Evolutionary conservation across 2,329 filamentous ascomycete species (phyloP), one percentile per base, ranked within the genome.

Genomic region (Tolypocladium endophyticum): DNA sequence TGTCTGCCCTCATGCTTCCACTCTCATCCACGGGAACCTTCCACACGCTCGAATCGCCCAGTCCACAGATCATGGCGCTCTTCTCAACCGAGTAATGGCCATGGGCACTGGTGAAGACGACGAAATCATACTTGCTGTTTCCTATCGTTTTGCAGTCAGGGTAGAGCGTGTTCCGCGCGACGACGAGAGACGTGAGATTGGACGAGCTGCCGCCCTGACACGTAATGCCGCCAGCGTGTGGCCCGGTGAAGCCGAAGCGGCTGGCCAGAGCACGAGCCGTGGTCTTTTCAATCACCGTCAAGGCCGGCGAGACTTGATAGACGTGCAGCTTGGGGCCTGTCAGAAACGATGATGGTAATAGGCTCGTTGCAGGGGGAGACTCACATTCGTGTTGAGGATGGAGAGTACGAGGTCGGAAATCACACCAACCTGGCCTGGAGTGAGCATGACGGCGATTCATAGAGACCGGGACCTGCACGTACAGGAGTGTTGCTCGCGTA

Each of bases 31-130:
- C 85, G 4, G 89, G 82, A 0, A 97, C 88, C 33, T 80, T 70
- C 73, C 88, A 85, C 33, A 96, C 92, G 63, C 85, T 85, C 25
- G 79, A 77, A 35, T 84, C 86, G 12, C 94, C 94, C 43, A 99
- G 82, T 0, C 94, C 94, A 67, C 88, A 88, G 69, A 93, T 88
- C 70, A 93, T 88, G n/a, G 92, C 92, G 3, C 92, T 92, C 76
- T 97, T 97, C 69, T 96, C 91, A 33, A 97, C 84, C 6, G 87
- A 92, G 77, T 97, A 99, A 78, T 97, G 94, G 0, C 93, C 92
- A 72, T 97, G 92, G 0, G 82, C 85, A 65, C 87, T 90, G 3
- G 93, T 97, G 76, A 97, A 97, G 59, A 97, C 76, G 25, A 91
- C 87, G 67, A 97, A 93, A 25, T 81, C 79, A 62, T 79, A 74